Evolutionary conservation across 805 yeast species (phyloP).

Genomic region (Saccharomycopsis fibuligera): DNA sequence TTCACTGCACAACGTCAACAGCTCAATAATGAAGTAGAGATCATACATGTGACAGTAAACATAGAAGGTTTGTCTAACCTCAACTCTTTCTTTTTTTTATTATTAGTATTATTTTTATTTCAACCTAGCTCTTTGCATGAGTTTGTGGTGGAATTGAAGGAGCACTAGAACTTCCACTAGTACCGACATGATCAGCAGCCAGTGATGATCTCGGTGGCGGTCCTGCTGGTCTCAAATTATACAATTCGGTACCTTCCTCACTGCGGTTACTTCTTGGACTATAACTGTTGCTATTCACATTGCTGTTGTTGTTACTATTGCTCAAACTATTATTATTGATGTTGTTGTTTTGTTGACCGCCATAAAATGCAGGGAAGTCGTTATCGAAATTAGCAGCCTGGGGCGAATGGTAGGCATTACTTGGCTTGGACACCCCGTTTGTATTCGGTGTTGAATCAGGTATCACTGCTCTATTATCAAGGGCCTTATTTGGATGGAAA

Average conservation of each 20-base stretch:
- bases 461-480: background rate
- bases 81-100: too few relatives aligned
- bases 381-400: conserved; percentile 16
- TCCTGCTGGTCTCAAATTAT: conserved; percentile 10
- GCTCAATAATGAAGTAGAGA: too few relatives aligned
- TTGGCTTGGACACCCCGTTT: conserved; percentile 6
- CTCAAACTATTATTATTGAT: background rate
- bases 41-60: too few relatives aligned
- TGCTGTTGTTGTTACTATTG: background rate
- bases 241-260: conserved; percentile 8
- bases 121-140: conserved; percentile 1
- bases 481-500: conserved; percentile 29
- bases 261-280: conserved; percentile 3
- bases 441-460: conserved; percentile 2
- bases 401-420: background rate
- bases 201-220: conserved; percentile 7
- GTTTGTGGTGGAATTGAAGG: conserved; percentile 1
- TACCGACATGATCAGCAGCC: conserved; percentile 1
- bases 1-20: too few relatives aligned
- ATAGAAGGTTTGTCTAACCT: too few relatives aligned
- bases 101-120: too few relatives aligned
- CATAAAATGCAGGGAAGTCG: conserved; percentile 11
- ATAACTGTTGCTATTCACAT: background rate
- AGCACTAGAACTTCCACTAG: conserved; percentile 2
- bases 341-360: background rate